Evolutionary conservation across 345 rosid species (phyloP), one percentile per base, ranked within the genome.

Genomic region (Gossypium thurberi): DNA sequence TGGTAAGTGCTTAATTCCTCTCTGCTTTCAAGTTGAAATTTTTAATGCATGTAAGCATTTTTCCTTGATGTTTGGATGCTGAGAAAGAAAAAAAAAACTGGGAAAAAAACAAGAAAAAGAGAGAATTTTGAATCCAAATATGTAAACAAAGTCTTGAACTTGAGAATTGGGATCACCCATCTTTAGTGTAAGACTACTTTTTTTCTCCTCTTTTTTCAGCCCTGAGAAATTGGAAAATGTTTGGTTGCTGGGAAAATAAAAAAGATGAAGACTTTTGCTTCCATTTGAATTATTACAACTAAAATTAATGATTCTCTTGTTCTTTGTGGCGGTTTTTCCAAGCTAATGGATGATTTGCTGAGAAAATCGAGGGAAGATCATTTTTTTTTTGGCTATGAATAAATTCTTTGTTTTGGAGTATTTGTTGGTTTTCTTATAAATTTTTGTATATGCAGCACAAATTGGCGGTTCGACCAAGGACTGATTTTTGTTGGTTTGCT

Each of bases 211-310:
- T 47, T 47, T 14, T 47, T 65, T 4, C n/a, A 69, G 60, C 33
- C 46, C 72, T 10, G 46, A 33, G 26, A 69, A 28, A 28, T 69
- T 28, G 72, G 59, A 69, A 33, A 25, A n/a, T 51, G 26, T 51
- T 69, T 69, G 26, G 72, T 69, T 69, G 60, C 26, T 52, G 47
- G 72, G 59, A 51, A 69, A 69, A 69, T 2, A 26, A 10, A 51
- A 10, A 2, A 14, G 17, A 18, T n/a, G 20, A 28, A 61, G 17
- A 26, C 26, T 61, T 25, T 47, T 21, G 12, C 70, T 46, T 67
- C 26, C 7, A 25, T 67, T 15, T 67, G 12, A 12, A 7, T 44
- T 44, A 5, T 6, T 48, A 1, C 25, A 23, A 23, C 8, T 6
- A 46, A 2, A 23, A 17, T 23, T 23, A 21, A 47, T 7, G 20